Evolutionary conservation across 352 stramenopile genomes (phyloP).

Genomic region (Saprolegnia parasitica): DNA sequence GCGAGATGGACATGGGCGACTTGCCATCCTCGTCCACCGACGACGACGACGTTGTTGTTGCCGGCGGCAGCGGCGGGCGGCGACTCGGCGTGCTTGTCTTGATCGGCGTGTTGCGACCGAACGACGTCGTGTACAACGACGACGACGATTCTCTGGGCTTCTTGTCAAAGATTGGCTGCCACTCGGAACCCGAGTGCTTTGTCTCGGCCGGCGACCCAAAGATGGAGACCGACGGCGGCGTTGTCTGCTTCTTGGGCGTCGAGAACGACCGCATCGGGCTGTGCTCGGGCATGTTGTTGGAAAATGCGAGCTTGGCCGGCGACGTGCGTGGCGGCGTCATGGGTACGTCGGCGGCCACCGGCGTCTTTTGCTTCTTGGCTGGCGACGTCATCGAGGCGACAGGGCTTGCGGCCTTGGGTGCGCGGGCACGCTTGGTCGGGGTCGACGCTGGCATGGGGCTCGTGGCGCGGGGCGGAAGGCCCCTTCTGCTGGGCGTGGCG

Average conservation of each 20-base stretch:
- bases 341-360: neutral
- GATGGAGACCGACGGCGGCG: conserved; percentile 1
- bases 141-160: neutral
- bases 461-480: neutral
- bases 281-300: neutral
- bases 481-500: neutral
- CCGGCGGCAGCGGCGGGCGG: neutral
- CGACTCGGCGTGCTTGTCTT: neutral
- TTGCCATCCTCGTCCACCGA: neutral
- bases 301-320: neutral
- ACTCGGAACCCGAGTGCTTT: neutral
- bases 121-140: neutral
- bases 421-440: neutral
- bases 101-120: neutral
- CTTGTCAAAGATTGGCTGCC: conserved; percentile 16
- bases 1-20: conserved; percentile 13
- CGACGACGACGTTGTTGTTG: neutral
- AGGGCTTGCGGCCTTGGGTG: neutral
- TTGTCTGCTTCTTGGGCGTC: neutral
- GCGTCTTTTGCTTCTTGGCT: neutral
- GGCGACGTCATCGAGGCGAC: neutral
- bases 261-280: neutral
- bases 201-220: conserved; percentile 8
- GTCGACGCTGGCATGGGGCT: neutral
- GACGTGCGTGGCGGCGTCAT: neutral